Percentiles rank a stretch among this genome's conserved stretches.
phyloP scores from a whole-genome alignment of 306 rosid species.

The Carpinus fangiana region DNA sequence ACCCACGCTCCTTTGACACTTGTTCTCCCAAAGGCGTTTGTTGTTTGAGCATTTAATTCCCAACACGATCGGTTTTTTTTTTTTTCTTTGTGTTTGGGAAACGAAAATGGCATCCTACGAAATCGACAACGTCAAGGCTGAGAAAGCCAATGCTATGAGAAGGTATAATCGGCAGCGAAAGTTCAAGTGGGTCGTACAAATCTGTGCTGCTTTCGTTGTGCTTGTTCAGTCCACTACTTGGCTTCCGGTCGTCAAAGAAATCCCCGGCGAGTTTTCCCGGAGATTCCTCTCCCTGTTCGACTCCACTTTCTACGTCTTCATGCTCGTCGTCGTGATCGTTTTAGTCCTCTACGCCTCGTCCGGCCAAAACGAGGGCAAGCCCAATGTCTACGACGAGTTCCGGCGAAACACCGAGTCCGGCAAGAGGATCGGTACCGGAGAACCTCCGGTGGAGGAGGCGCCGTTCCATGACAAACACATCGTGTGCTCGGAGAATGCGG shows the following conservation, averaged over 20 bases:
- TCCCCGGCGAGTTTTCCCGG: conserved; percentile 1
- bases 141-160: conserved; percentile 40
- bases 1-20: background rate
- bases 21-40: background rate
- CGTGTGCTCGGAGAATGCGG: conserved; percentile 14
- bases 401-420: background rate
- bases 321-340: conserved; percentile 45
- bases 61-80: no score
- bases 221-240: conserved; percentile 30
- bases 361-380: background rate
- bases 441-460: background rate
- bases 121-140: conserved; percentile 23
- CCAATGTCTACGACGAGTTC: conserved; percentile 28
- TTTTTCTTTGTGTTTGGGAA: background rate
- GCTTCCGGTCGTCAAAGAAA: conserved; percentile 25
- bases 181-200: conserved; percentile 27
- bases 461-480: conserved; percentile 1
- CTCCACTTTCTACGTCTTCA: conserved; percentile 46
- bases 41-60: background rate
- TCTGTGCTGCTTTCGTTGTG: conserved; percentile 31
- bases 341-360: conserved; percentile 47
- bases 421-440: background rate
- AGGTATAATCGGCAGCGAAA: conserved; percentile 30
- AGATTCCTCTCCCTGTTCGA: conserved; percentile 23
- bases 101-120: background rate